Conservation (phyloP, 306 rosid species). For the Sesbania bispinosa region DNA sequence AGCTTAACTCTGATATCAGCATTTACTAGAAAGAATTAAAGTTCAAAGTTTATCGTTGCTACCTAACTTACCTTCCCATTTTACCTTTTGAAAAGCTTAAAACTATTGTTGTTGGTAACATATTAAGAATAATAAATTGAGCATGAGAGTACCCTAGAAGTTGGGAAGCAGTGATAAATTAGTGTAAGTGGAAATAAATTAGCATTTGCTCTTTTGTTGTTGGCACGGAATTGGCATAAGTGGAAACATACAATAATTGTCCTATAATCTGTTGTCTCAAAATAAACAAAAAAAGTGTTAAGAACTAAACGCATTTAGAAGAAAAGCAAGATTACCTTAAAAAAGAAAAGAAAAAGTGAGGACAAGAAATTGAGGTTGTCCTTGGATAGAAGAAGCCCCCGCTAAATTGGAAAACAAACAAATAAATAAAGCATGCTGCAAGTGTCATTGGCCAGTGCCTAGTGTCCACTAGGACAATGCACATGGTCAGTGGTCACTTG, state of each 20-base stretch:
- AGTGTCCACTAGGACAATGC: slow-evolving; percentile 15
- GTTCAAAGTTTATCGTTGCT: not conserved
- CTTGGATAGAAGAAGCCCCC: not conserved
- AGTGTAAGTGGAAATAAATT: slow-evolving; percentile 12
- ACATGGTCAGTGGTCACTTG: no score
- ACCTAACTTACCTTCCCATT: no score
- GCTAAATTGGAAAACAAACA: not conserved
- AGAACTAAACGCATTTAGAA: not conserved
- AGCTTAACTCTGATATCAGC: not conserved
- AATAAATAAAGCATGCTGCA: not conserved
- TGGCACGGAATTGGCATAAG: not conserved
- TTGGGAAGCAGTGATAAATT: not conserved
- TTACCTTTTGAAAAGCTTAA: no score
- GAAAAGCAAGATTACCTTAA: not conserved
- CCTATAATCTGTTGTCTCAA: not conserved
- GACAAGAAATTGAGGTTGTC: not conserved
- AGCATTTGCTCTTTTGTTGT: slow-evolving; percentile 15
- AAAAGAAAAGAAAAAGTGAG: not conserved
- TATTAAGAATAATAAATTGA: not conserved
- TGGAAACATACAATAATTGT: slow-evolving; percentile 5
- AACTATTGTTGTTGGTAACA: not conserved
- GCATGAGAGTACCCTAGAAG: not conserved
- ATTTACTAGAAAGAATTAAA: not conserved
- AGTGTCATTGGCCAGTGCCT: not conserved
- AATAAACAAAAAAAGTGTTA: not conserved